Evolutionary conservation across 2,329 filamentous ascomycete genomes (phyloP).

Genomic region (Blastomyces percursus): DNA sequence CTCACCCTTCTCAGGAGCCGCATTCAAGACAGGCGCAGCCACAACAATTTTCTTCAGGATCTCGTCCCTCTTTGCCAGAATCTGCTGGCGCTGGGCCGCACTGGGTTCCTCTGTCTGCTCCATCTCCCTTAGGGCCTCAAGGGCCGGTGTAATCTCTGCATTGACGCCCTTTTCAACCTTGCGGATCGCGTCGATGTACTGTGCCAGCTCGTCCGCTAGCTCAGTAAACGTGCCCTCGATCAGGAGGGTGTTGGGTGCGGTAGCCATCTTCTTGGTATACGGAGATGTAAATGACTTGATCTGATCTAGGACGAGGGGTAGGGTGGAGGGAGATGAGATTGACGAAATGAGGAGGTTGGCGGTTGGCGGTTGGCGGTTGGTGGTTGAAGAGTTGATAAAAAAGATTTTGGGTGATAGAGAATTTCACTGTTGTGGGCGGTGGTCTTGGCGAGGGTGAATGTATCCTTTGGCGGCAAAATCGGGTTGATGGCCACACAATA

Average conservation of each 20-base stretch:
- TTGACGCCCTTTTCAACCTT: conserved; percentile 49
- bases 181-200: conserved; percentile 77
- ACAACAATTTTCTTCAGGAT: conserved; percentile 81
- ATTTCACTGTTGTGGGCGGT: conserved; percentile 10
- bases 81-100: conserved; percentile 15
- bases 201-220: conserved; percentile 85
- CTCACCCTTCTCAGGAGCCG: conserved; percentile 73
- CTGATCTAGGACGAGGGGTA: neutral
- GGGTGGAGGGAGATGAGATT: neutral
- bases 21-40: conserved; percentile 65
- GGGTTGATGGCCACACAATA: neutral
- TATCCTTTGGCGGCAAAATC: neutral
- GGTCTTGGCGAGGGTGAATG: conserved; percentile 10
- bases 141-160: conserved; percentile 57
- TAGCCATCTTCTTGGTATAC: conserved; percentile 39
- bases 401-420: conserved; percentile 4
- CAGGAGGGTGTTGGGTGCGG: conserved; percentile 51
- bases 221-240: conserved; percentile 92
- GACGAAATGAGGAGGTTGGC: neutral
- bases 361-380: neutral
- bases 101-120: conserved; percentile 43
- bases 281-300: neutral
- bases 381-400: neutral
- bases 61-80: conserved; percentile 59
- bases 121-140: conserved; percentile 46